Percentiles rank a stretch among this genome's conserved stretches.
Conservation (phyloP, 441 rosid genomes). For the Sinapis alba region DNA sequence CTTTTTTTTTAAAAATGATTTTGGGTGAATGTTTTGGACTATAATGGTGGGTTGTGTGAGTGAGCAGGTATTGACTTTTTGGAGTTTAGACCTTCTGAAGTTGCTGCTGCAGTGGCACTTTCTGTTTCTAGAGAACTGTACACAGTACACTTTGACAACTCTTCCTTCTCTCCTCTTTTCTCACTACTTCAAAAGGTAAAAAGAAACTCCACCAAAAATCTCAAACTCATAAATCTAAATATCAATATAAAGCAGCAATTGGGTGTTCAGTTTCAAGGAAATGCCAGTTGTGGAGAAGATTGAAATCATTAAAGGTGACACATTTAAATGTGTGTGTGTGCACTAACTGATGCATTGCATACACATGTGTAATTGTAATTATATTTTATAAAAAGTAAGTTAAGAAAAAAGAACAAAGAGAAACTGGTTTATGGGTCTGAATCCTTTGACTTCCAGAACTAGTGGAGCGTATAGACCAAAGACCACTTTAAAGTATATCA, state of each 20-base stretch:
- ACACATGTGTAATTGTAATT: conserved; percentile 24
- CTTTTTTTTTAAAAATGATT: conserved; percentile 17
- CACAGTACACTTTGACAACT: conserved; percentile 34
- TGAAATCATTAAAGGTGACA: conserved; percentile 21
- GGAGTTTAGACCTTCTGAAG: conserved; percentile 74
- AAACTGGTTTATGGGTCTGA: conserved; percentile 31
- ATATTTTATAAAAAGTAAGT: not conserved
- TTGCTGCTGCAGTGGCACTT: conserved; percentile 69
- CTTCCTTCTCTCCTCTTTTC: conserved; percentile 34
- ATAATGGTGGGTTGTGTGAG: conserved; percentile 37
- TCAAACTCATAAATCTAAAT: conserved; percentile 14
- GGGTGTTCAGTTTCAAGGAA: conserved; percentile 21
- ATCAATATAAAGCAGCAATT: conserved; percentile 17
- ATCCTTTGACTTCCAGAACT: conserved; percentile 40
- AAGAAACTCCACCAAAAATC: conserved; percentile 16
- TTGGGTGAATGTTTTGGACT: conserved; percentile 32
- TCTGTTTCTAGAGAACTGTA: conserved; percentile 47
- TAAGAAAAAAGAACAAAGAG: not conserved
- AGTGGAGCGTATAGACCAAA: conserved; percentile 35
- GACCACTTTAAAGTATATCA: conserved; percentile 27
- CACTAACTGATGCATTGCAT: conserved; percentile 24
- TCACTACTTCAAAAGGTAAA: conserved; percentile 40
- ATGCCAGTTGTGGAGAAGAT: conserved; percentile 20
- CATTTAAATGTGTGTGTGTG: conserved; percentile 16
- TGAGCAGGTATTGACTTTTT: conserved; percentile 67